These are phyloP conservation scores for Lanmaoa rubissima DNA, from an alignment of 768 basidiomycete genomes.

Conservation along the genomic window DNA sequence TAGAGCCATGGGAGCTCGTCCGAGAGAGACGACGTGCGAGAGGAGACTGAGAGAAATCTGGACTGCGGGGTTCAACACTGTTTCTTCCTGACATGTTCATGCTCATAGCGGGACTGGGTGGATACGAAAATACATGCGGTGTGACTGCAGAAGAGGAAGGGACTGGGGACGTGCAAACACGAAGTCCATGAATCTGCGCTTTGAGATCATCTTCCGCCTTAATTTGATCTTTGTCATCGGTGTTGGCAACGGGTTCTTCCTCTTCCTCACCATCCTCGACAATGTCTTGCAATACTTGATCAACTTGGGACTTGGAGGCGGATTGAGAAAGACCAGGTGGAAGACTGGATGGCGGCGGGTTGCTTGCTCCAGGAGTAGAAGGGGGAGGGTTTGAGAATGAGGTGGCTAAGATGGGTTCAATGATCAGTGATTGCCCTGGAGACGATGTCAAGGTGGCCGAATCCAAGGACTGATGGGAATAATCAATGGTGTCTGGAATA, in stretches of 20 bases:
- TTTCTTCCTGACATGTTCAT: conserved; percentile 18
- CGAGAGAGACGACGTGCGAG: conserved; percentile 24
- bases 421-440: conserved; percentile 28
- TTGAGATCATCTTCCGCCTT: conserved; percentile 16
- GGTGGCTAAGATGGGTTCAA: conserved; percentile 53
- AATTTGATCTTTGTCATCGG: conserved; percentile 16
- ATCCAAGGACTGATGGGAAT: background rate
- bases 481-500: background rate
- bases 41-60: conserved; percentile 18
- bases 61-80: conserved; percentile 27
- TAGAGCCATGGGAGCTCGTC: conserved; percentile 27
- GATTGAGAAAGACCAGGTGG: conserved; percentile 31
- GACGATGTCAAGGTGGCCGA: conserved; percentile 14
- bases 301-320: conserved; percentile 24
- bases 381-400: conserved; percentile 23
- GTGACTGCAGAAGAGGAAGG: conserved; percentile 26
- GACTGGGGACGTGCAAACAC: conserved; percentile 48
- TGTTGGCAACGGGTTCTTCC: conserved; percentile 32
- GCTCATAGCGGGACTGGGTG: conserved; percentile 20
- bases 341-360: conserved; percentile 41
- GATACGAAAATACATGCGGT: conserved; percentile 28
- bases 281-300: conserved; percentile 52
- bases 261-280: conserved; percentile 50
- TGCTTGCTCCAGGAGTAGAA: conserved; percentile 20
- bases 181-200: conserved; percentile 54